Evolutionary conservation across 164 flowering plant genomes (phyloP).

Genomic region (Warburgia ugandensis): DNA sequence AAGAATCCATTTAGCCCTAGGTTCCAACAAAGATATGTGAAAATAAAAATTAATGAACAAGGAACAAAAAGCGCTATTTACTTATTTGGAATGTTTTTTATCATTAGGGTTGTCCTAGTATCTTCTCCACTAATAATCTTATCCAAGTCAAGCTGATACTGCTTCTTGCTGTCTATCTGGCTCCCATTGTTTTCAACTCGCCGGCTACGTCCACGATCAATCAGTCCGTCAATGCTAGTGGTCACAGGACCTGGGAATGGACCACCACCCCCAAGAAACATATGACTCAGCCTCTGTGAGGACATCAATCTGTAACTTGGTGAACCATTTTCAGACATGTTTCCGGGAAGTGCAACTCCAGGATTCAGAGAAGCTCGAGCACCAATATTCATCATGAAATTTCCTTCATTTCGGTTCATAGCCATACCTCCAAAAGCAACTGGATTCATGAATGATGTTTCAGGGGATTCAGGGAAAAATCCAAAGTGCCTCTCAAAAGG

Average conservation of each 20-base stretch:
- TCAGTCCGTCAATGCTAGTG: conserved; percentile 37
- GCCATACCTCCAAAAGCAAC: conserved; percentile 46
- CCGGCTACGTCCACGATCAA: conserved; percentile 60
- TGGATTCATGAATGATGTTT: conserved; percentile 43
- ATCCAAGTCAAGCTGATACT: conserved; percentile 85
- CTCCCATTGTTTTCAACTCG: conserved; percentile 50
- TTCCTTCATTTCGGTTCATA: conserved; percentile 41
- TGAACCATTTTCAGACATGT: conserved; percentile 56
- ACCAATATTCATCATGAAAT: conserved; percentile 47
- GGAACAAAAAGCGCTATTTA: conserved; percentile 22
- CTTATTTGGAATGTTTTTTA: conserved; percentile 96
- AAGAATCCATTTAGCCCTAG: too few species aligned
- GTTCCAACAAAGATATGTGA: too few species aligned
- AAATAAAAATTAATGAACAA: neutral
- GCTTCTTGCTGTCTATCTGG: conserved; percentile 68
- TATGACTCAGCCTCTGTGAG: conserved; percentile 53
- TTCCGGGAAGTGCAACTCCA: conserved; percentile 43
- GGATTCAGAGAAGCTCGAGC: conserved; percentile 36
- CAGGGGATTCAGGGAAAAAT: conserved; percentile 60
- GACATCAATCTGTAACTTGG: conserved; percentile 59
- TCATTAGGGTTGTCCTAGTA: conserved; percentile 83
- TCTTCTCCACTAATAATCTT: conserved; percentile 79
- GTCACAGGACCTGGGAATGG: conserved; percentile 37
- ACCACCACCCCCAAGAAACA: conserved; percentile 46
- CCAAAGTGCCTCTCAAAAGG: conserved; percentile 68